Evolutionary conservation across 352 stramenopile species (phyloP), one percentile per base, ranked within the genome.

Genomic region (Phytopythium aichiense): DNA sequence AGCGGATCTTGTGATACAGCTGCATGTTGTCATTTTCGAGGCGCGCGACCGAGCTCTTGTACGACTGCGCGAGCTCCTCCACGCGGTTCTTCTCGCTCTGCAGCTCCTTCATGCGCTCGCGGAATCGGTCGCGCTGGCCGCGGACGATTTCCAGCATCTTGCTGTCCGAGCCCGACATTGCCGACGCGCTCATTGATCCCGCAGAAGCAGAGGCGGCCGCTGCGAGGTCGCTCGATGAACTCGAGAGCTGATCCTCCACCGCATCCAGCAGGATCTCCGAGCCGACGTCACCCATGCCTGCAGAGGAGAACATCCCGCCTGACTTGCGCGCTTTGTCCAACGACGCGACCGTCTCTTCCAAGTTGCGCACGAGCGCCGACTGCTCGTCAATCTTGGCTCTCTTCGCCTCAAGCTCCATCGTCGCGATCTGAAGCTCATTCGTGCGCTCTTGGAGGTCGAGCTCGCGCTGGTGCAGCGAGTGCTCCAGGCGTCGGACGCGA

Each of bases 1-100:
- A 94, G 5, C 87, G 80, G 56, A 97, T 91, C 71, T 97, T 97
- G 66, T 96, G 81, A 62, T 96, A 96, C 16, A 97, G 69, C 63
- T 95, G 82, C 75, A 97, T 91, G 74, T 97, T 97, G 72, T 97
- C 90, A 0, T 76, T 79, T 69, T 96, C 87, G 33, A 97, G 74
- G 33, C 82, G 84, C 4, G 81, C 59, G 22, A 87, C 81, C 30
- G 83, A 86, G 57, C 62, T 79, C 61, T 88, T 84, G 60, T 79
- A 87, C 53, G 74, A 78, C 22, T 74, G 73, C 31, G 71, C 81
- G n/a, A 87, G 73, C 66, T 92, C 77, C 56, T 90, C 79, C 1
- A 88, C 67, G 16, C 81, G 81, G 40, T 76, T 92, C 42, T 90
- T 91, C 33, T 92, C 79, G 30, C 62, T 66, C 58, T 93, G 78